A percentile compares a stretch with the other conserved stretches of the same genome.
These are phyloP conservation scores for Cladosporium sphaerospermum DNA, from an alignment of 2,329 filamentous ascomycete species.

Conservation along the genomic window DNA sequence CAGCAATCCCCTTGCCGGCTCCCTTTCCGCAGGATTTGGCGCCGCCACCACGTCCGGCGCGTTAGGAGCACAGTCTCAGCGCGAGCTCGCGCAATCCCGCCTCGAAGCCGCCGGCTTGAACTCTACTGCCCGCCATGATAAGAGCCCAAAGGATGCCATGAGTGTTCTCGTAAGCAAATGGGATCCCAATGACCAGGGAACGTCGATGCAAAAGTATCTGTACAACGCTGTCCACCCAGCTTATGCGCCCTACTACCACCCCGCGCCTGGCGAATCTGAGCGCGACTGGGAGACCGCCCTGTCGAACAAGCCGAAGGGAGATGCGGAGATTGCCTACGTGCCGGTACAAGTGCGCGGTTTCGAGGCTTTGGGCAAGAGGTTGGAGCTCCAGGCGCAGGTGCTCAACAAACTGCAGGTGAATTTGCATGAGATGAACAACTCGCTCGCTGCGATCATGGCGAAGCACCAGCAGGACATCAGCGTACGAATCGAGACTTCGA, in stretches of 20 bases:
- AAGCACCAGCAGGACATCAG: slow-evolving; percentile 71
- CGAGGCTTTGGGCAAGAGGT: slow-evolving; percentile 61
- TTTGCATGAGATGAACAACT: slow-evolving; percentile 73
- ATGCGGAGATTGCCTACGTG: slow-evolving; percentile 56
- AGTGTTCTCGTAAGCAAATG: slow-evolving; percentile 65
- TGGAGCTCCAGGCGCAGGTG: slow-evolving; percentile 64
- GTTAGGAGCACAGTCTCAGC: slow-evolving; percentile 19
- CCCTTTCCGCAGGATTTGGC: slow-evolving; percentile 24
- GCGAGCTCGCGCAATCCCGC: slow-evolving; percentile 20
- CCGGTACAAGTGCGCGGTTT: slow-evolving; percentile 73
- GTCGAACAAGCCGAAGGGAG: slow-evolving; percentile 63
- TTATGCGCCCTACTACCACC: slow-evolving; percentile 69
- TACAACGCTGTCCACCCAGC: slow-evolving; percentile 77
- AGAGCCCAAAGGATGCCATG: slow-evolving; percentile 70
- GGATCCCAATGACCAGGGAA: slow-evolving; percentile 61
- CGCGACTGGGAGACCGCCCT: slow-evolving; percentile 80
- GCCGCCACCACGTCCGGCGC: slow-evolving; percentile 18
- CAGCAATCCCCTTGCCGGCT: slow-evolving; percentile 14
- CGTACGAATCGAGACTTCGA: slow-evolving; percentile 65
- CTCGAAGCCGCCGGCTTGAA: slow-evolving; percentile 15
- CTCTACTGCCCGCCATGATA: slow-evolving; percentile 46
- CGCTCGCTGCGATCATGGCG: slow-evolving; percentile 64
- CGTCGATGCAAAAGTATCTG: slow-evolving; percentile 75
- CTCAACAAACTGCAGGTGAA: slow-evolving; percentile 64
- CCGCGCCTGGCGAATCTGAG: slow-evolving; percentile 63